phyloP scores from a whole-genome alignment of 805 yeast genomes.

The Yamadazyma paraphyllophila region DNA sequence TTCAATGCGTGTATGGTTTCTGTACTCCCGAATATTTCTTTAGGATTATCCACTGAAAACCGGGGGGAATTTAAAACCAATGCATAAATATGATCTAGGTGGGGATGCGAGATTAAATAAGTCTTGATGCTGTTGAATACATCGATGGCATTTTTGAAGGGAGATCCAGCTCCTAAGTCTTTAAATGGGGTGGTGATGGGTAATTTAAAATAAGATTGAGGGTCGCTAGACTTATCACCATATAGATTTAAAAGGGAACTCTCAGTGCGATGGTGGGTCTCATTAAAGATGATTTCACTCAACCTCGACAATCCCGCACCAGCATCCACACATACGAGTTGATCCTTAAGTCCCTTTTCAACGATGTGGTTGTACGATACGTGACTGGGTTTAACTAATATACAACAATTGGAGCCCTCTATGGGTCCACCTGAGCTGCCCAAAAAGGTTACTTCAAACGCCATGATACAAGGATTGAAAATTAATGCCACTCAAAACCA shows the following conservation, averaged over 20 bases:
- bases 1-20: slow-evolving; percentile 53
- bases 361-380: slow-evolving; percentile 41
- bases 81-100: slow-evolving; percentile 75
- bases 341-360: slow-evolving; percentile 21
- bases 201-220: slow-evolving; percentile 19
- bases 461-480: slow-evolving; percentile 17
- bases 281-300: slow-evolving; percentile 37
- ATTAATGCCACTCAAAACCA: neutral
- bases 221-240: slow-evolving; percentile 24
- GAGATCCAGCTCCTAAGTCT: slow-evolving; percentile 10
- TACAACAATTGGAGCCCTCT: slow-evolving; percentile 67
- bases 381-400: slow-evolving; percentile 57
- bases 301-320: slow-evolving; percentile 70
- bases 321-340: slow-evolving; percentile 67
- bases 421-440: slow-evolving; percentile 89
- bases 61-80: slow-evolving; percentile 71
- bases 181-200: slow-evolving; percentile 25
- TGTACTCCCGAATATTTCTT: slow-evolving; percentile 51
- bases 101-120: slow-evolving; percentile 75
- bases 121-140: slow-evolving; percentile 29
- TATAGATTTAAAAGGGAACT: slow-evolving; percentile 19
- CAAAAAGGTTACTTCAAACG: slow-evolving; percentile 61
- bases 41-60: slow-evolving; percentile 29
- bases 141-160: slow-evolving; percentile 10
- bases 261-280: slow-evolving; percentile 18